Evolutionary conservation across 1,284 basidiomycete genomes (phyloP), one percentile per base, ranked within the genome.

Genomic region (Coniferiporia weirii): DNA sequence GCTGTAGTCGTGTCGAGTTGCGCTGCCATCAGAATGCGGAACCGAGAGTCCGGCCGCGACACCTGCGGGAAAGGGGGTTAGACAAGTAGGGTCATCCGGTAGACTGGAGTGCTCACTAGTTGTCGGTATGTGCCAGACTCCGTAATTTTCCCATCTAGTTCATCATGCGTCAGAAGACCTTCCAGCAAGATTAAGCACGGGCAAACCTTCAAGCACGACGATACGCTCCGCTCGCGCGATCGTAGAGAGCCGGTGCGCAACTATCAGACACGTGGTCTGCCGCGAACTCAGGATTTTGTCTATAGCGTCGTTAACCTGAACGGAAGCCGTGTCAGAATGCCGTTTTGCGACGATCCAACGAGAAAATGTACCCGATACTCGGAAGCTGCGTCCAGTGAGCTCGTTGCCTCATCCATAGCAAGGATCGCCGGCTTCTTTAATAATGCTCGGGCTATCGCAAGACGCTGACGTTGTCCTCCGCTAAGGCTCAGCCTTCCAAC

Each of bases 351-450:
- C 10, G 19, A 56, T 27, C 92, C 32, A 94, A 74, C 20, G 89
- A 84, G 52, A 95, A 73, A 34, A 94, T 98, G 95, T 0, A 99
- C 96, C 59, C 98, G 80, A 53, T 91, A 90, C 72, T 99, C 96
- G 1, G 84, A 88, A 69, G 91, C 85, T 1, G 93, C 93, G 72
- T 98, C 95, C 8, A 98, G 79, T 27, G 95, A 95, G 59, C 83
- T 86, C 3, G 94, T 97, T 1, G 95, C 95, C 69, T 94, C 91
- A 65, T 94, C 92, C 40, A 94, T 79, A 8, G 94, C 79, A 13
- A 94, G 73, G 52, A 94, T 89, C 32, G 80, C 78, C 2, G 95
- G 95, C 71, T 97, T 89, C 2, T 92, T 95, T 38, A 97, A 91
- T 66, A 97, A 87, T 0, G 85, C 85, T 95, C 8, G 95, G 15